Conservation (phyloP, 2,329 filamentous ascomycete species). For the Alternaria sp. region DNA sequence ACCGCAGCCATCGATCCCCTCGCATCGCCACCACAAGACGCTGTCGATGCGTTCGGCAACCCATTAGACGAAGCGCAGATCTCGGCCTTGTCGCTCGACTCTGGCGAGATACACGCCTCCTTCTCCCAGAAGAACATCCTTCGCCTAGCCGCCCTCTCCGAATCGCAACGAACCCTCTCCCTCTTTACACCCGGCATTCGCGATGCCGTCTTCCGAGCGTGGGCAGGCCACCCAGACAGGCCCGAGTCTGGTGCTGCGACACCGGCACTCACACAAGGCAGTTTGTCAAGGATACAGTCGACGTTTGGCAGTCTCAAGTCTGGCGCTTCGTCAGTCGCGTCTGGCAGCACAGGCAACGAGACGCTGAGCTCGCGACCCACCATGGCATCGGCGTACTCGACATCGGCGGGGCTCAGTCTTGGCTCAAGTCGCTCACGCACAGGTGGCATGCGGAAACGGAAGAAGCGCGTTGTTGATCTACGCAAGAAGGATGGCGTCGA, state of each 20-base stretch:
- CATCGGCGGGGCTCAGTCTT: constrained; percentile 66
- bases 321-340: constrained; percentile 41
- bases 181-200: constrained; percentile 89
- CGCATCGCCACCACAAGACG: constrained; percentile 78
- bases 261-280: constrained; percentile 51
- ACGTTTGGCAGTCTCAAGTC: constrained; percentile 57
- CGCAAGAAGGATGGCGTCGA: constrained; percentile 63
- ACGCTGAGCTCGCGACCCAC: constrained; percentile 69
- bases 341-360: constrained; percentile 56
- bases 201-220: constrained; percentile 90
- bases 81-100: constrained; percentile 78
- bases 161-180: constrained; percentile 89
- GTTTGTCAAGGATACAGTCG: constrained; percentile 56
- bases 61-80: constrained; percentile 76
- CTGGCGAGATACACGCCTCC: constrained; percentile 81
- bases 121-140: constrained; percentile 96
- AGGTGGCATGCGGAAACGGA: constrained; percentile 74
- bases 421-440: constrained; percentile 66
- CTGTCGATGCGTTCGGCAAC: constrained; percentile 81
- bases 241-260: constrained; percentile 60
- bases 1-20: constrained; percentile 77
- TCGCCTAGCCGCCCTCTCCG: constrained; percentile 78
- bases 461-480: constrained; percentile 82
- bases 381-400: constrained; percentile 64
- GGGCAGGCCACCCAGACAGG: constrained; percentile 79